Percentiles rank a stretch among this genome's conserved stretches.
These are phyloP conservation scores for Thraustochytrium sp. DNA, from an alignment of 352 stramenopile species.

Conservation along the genomic window DNA sequence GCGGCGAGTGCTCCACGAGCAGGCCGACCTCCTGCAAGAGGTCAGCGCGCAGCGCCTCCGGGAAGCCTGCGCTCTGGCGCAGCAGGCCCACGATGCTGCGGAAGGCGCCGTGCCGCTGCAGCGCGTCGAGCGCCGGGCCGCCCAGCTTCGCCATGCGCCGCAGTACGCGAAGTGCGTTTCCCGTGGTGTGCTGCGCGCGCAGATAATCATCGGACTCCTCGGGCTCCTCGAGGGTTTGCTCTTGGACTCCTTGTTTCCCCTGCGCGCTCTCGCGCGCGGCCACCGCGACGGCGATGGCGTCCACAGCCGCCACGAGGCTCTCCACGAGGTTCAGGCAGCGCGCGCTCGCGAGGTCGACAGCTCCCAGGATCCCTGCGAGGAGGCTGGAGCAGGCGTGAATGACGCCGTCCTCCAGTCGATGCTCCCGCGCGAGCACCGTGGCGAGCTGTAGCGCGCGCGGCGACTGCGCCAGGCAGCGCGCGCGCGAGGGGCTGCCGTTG, in stretches of 20 bases:
- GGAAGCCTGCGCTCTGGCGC: not conserved
- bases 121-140: not conserved
- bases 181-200: not conserved
- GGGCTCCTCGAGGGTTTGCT: not conserved
- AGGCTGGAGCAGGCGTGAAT: conserved; percentile 13
- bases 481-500: not conserved
- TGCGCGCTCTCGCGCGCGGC: not conserved
- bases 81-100: not conserved
- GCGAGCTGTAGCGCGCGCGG: not conserved
- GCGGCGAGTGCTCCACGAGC: conserved; percentile 30
- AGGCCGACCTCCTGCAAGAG: conserved; percentile 33
- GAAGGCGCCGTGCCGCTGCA: not conserved
- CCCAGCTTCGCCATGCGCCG: conserved; percentile 7
- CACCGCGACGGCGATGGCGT: not conserved
- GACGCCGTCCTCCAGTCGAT: not conserved
- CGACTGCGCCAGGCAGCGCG: not conserved
- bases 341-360: not conserved
- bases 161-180: conserved; percentile 18
- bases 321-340: not conserved
- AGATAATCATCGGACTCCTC: not conserved
- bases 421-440: not conserved
- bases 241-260: not conserved
- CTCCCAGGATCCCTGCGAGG: not conserved
- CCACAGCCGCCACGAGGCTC: not conserved
- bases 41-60: not conserved